These are phyloP conservation scores for Citrus cavaleriei DNA, from an alignment of 345 rosid genomes.

Conservation along the genomic window DNA sequence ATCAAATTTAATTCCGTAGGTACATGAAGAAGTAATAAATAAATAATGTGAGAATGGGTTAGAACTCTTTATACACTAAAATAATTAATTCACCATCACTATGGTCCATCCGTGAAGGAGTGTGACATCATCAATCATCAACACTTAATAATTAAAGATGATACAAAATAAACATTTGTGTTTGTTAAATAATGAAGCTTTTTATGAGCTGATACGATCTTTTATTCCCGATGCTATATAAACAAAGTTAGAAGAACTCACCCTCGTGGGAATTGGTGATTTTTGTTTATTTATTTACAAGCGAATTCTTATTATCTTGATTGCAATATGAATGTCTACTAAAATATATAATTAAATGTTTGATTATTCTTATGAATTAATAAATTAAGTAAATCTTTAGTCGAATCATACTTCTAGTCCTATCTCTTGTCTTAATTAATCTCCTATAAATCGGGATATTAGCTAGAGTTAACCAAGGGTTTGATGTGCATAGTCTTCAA, in stretches of 20 bases:
- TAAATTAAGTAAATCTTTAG: too few species aligned
- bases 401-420: too few species aligned
- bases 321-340: background rate
- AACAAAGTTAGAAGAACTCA: background rate
- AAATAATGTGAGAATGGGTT: slow-evolving; percentile 9
- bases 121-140: slow-evolving; percentile 32
- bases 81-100: background rate
- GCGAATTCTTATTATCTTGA: background rate
- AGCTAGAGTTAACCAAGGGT: too few species aligned
- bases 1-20: slow-evolving; percentile 6
- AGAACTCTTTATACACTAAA: background rate
- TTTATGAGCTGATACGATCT: slow-evolving; percentile 4
- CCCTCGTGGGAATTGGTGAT: slow-evolving; percentile 19
- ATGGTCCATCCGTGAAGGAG: background rate
- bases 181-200: slow-evolving; percentile 4
- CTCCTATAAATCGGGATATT: too few species aligned
- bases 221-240: slow-evolving; percentile 4
- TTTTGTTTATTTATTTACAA: background rate
- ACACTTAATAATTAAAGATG: background rate
- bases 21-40: background rate
- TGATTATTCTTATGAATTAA: too few species aligned
- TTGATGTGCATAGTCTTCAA: too few species aligned
- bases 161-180: background rate
- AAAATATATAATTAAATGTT: too few species aligned
- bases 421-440: too few species aligned